Conservation (phyloP, 352 stramenopile species). For the Globisporangium paddicum region DNA sequence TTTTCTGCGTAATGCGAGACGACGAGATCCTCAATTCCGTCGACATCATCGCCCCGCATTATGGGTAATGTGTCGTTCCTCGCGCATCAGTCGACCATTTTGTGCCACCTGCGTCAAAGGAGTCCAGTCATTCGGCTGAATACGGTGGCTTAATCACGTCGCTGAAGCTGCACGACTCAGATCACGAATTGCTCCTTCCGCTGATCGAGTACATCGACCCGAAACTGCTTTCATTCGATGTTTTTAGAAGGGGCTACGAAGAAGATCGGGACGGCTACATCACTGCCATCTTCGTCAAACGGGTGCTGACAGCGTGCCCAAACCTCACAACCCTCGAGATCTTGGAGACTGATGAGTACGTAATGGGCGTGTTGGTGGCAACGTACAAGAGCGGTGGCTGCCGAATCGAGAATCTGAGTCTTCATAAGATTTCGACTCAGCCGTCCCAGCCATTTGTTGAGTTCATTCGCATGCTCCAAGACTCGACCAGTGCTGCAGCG, state of each 20-base stretch:
- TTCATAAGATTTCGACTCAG: not conserved
- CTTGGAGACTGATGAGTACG: not conserved
- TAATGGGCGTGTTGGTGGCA: not conserved
- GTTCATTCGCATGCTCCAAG: constrained; percentile 2
- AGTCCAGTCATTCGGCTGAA: not conserved
- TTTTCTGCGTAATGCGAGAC: constrained; percentile 4
- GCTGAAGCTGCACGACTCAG: not conserved
- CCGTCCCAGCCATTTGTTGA: not conserved
- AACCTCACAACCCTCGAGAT: not conserved
- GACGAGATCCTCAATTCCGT: not conserved
- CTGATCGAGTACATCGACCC: not conserved
- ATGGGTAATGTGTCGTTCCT: constrained; percentile 1
- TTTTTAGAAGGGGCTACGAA: not conserved
- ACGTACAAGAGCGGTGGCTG: not conserved
- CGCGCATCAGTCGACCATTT: not conserved
- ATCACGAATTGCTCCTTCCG: not conserved
- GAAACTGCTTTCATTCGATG: not conserved
- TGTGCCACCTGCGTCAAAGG: not conserved
- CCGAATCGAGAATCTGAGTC: not conserved
- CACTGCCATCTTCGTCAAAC: not conserved
- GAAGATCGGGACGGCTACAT: not conserved
- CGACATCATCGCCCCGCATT: constrained; percentile 2
- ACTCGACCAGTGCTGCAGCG: not conserved
- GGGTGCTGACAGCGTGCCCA: not conserved
- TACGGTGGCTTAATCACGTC: constrained; percentile 1